phyloP scores from a whole-genome alignment of 768 basidiomycete species.

The Crucibulum laeve region DNA sequence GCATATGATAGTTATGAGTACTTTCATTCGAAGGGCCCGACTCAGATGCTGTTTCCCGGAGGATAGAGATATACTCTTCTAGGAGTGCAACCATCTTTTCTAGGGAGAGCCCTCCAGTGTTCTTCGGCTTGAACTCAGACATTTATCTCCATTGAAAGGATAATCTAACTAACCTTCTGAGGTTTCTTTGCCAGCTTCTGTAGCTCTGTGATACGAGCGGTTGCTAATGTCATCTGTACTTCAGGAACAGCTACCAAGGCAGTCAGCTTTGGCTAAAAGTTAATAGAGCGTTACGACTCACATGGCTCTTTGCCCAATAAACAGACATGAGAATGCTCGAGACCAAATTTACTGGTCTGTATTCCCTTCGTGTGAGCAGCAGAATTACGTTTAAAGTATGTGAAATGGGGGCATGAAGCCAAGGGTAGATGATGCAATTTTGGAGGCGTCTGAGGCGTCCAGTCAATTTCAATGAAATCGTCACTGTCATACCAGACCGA shows the following conservation, averaged over 20 bases:
- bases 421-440: slow-evolving; percentile 66
- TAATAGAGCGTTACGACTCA: slow-evolving; percentile 27
- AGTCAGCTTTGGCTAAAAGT: slow-evolving; percentile 4
- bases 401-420: slow-evolving; percentile 77
- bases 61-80: slow-evolving; percentile 54
- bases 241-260: slow-evolving; percentile 48
- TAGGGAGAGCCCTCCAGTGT: slow-evolving; percentile 6
- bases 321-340: slow-evolving; percentile 80
- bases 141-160: no score
- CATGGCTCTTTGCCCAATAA: slow-evolving; percentile 69
- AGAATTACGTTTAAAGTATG: slow-evolving; percentile 67
- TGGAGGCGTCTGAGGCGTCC: slow-evolving; percentile 50
- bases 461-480: slow-evolving; percentile 81
- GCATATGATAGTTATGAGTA: slow-evolving; percentile 55
- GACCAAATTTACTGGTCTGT: slow-evolving; percentile 75
- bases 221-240: slow-evolving; percentile 60
- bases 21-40: slow-evolving; percentile 18
- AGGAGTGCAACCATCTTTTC: slow-evolving; percentile 52
- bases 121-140: no score
- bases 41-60: slow-evolving; percentile 39
- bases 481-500: slow-evolving; percentile 73
- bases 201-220: slow-evolving; percentile 50
- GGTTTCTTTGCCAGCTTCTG: slow-evolving; percentile 11
- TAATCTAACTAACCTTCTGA: neutral
- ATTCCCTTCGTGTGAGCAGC: slow-evolving; percentile 32